These are phyloP conservation scores for Thalassiosira livingstoniorum DNA, from an alignment of 352 stramenopile genomes.

Conservation along the genomic window DNA sequence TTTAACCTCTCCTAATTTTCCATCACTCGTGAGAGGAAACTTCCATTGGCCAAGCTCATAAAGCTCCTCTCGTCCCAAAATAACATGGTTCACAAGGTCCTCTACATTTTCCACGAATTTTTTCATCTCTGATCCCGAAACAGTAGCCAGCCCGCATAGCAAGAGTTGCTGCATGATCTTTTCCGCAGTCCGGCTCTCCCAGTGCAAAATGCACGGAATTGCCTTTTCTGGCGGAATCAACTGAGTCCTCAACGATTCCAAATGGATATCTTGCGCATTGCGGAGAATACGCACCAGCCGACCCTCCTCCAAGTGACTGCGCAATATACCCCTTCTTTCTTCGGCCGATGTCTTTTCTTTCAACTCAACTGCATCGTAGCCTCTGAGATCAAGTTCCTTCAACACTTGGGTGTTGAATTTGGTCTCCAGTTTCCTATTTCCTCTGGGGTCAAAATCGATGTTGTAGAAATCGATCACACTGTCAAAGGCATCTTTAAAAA, in stretches of 20 bases:
- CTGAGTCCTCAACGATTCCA: neutral
- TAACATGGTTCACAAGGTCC: neutral
- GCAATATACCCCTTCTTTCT: no score
- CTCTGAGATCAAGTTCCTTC: neutral
- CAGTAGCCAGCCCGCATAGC: neutral
- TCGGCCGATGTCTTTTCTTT: no score
- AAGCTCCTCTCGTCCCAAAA: neutral
- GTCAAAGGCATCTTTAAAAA: neutral
- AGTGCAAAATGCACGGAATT: conserved; percentile 2
- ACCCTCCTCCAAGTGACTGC: no score
- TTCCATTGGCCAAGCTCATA: neutral
- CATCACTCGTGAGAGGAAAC: neutral
- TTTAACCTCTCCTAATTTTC: neutral
- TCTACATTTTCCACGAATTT: neutral
- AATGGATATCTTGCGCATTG: neutral
- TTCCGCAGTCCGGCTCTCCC: neutral
- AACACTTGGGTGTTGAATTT: neutral
- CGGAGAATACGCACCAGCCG: no score
- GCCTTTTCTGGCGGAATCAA: neutral
- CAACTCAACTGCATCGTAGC: no score
- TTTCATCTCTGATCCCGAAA: neutral
- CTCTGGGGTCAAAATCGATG: neutral
- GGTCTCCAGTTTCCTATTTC: neutral
- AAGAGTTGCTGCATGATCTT: neutral
- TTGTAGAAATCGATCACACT: neutral